Evolutionary conservation across 176 grass and related monocot species (phyloP), one percentile per base, ranked within the genome.

Genomic region (Carex parvula): DNA sequence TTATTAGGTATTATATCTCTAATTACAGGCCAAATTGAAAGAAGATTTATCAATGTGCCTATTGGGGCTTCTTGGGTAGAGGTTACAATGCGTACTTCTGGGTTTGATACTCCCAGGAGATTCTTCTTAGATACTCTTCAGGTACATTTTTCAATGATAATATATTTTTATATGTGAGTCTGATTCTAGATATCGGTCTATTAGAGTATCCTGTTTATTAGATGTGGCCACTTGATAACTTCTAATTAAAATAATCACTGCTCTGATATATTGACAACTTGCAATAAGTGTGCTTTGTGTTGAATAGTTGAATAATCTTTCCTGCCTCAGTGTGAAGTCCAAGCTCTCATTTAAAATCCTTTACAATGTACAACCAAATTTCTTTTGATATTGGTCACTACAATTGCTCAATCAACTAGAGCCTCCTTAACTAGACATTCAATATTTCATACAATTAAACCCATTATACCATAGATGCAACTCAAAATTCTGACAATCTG

Each of bases 111-210:
- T 81, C 83, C 95, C 70, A 87, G 95, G 87, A 91, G 84, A 82
- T 98, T 98, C 89, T 95, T 90, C 84, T 81, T 98, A 84, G 92
- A 98, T 76, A 87, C 90, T 86, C 87, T 98, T 91, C 95, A 98
- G 91, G 95, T 98, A 88, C 66, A 60, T 29, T 57, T 72, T 54
- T 52, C 21, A 76, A 30, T 55, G 46, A 74, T 74, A 7, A 24
- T 33, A 74, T 74, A 8, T 52, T 37, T 81, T 37, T 17, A 61
- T 79, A 21, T 1, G 24, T 46, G 65, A 75, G 46, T 62, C 64
- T 58, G 39, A 46, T 81, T 81, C 24, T 26, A 56, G 65, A 46
- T n/a, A 68, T 87, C 53, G 84, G 74, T 37, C 29, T 84, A 26
- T 68, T 84, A 64, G 13, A 83, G 2, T 29, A 9, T 55, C 3